A percentile compares a stretch with the other conserved stretches of the same genome.
Evolutionary conservation across 2,329 filamentous ascomycete species (phyloP).

Genomic region (Domatiomyces globalis): DNA sequence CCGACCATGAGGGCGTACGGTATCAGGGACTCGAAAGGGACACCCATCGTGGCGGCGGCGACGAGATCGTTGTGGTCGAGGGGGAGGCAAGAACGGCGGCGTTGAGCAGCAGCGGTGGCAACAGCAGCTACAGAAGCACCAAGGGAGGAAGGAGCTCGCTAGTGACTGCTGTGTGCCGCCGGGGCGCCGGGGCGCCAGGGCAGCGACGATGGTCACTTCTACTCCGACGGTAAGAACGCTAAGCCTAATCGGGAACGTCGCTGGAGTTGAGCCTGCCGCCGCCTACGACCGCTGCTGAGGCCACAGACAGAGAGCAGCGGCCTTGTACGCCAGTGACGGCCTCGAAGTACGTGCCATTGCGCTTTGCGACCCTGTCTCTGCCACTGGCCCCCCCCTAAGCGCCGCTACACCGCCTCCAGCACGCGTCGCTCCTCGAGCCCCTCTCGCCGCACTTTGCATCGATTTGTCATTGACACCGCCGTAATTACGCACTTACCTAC

Average conservation of each 20-base stretch:
- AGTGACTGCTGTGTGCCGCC: background rate
- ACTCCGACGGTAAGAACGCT: background rate
- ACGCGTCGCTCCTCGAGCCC: background rate
- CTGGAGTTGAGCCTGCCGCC: background rate
- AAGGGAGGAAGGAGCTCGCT: background rate
- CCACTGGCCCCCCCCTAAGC: background rate
- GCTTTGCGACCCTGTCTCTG: background rate
- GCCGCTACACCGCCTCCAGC: background rate
- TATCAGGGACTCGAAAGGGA: conserved; percentile 52
- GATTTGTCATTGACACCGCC: background rate
- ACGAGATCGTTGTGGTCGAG: background rate
- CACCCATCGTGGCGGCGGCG: conserved; percentile 39
- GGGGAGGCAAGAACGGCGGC: background rate
- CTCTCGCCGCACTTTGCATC: background rate
- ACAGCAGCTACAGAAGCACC: background rate
- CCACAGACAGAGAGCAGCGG: background rate
- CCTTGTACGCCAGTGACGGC: background rate
- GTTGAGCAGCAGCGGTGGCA: background rate
- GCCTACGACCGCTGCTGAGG: background rate
- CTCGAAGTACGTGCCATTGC: background rate
- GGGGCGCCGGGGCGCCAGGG: no score
- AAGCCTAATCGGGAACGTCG: background rate
- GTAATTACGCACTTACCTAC: background rate
- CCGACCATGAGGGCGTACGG: conserved; percentile 50
- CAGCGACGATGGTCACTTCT: background rate